Conservation (phyloP, 1,284 basidiomycete species). For the Cryptococcus floricola region DNA sequence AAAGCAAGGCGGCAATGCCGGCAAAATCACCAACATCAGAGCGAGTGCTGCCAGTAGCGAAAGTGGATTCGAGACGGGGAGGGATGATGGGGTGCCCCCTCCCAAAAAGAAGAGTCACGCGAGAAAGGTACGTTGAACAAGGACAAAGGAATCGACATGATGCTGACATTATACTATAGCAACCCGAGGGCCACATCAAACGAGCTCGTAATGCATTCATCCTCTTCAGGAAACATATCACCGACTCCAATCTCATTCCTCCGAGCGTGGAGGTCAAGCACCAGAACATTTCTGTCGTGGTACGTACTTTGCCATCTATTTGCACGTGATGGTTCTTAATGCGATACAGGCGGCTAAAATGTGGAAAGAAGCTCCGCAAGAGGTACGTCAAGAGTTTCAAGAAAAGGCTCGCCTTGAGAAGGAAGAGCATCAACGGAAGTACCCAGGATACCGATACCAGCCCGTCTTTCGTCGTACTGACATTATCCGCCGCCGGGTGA, state of each 20-base stretch:
- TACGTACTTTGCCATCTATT: constrained; percentile 14
- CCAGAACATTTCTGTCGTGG: constrained; percentile 47
- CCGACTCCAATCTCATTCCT: constrained; percentile 45
- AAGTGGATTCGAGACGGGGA: constrained; percentile 4
- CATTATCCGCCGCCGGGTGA: constrained; percentile 43
- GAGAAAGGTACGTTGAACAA: constrained; percentile 25
- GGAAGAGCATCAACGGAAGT: constrained; percentile 42
- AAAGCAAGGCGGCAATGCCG: neutral
- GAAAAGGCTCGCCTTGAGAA: constrained; percentile 43
- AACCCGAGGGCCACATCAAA: constrained; percentile 40
- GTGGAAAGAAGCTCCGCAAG: constrained; percentile 44
- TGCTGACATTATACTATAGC: constrained; percentile 13
- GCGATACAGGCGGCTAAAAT: constrained; percentile 43
- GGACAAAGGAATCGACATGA: neutral
- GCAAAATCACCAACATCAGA: neutral
- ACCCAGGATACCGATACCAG: constrained; percentile 47
- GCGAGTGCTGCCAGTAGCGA: constrained; percentile 10
- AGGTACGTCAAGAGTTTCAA: constrained; percentile 40
- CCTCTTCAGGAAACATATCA: constrained; percentile 46
- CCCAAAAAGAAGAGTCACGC: constrained; percentile 38
- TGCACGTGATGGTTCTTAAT: neutral
- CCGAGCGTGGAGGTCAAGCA: constrained; percentile 45
- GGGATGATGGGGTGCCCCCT: constrained; percentile 18
- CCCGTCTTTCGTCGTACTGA: constrained; percentile 43
- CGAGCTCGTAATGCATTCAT: constrained; percentile 43